phyloP scores from a whole-genome alignment of 2,329 filamentous ascomycete genomes.

The Fusarium tuaranense region DNA sequence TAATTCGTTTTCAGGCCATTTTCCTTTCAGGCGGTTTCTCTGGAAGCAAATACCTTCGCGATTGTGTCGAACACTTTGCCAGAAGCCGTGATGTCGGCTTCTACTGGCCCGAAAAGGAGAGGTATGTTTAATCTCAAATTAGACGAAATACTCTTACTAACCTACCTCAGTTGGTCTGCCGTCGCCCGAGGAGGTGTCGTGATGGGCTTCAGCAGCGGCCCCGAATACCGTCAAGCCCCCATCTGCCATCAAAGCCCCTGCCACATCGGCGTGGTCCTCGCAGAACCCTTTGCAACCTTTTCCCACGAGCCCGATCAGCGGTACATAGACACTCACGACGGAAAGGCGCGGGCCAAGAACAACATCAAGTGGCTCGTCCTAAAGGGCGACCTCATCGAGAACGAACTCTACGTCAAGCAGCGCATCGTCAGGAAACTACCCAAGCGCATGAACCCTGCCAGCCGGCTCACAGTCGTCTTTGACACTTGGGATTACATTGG shows the following conservation, averaged over 20 bases:
- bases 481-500: background rate
- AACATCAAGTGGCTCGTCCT: constrained; percentile 31
- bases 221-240: background rate
- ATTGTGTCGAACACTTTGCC: constrained; percentile 5
- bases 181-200: constrained; percentile 27
- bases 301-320: constrained; percentile 4
- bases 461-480: constrained; percentile 12
- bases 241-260: constrained; percentile 4
- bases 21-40: constrained; percentile 30
- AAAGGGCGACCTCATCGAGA: constrained; percentile 19
- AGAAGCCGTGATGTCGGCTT: background rate
- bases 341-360: background rate
- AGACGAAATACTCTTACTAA: background rate
- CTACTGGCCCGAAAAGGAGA: constrained; percentile 10
- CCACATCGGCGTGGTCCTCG: constrained; percentile 2
- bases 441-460: background rate
- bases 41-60: constrained; percentile 13
- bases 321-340: constrained; percentile 10
- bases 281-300: constrained; percentile 6
- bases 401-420: constrained; percentile 6
- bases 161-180: constrained; percentile 14
- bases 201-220: constrained; percentile 17
- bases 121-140: background rate
- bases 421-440: constrained; percentile 1
- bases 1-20: constrained; percentile 11